Conservation (phyloP, 1,284 basidiomycete species). For the Mycosarcoma maydis region DNA sequence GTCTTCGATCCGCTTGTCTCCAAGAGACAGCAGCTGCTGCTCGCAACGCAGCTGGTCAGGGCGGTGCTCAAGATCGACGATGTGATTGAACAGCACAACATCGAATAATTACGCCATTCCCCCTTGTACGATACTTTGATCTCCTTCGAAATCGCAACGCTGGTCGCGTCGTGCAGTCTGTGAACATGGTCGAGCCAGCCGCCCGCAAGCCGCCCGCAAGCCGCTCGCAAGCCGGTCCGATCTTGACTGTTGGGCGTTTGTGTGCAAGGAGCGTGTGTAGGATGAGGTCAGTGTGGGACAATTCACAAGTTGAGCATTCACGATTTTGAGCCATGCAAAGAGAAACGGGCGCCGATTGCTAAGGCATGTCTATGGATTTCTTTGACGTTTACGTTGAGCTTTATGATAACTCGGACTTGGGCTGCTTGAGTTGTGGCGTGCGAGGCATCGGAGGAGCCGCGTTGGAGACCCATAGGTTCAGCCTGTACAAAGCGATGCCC, state of each 20-base stretch:
- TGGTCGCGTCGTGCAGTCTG: no score
- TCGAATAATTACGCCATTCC: constrained; percentile 49
- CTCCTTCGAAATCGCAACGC: no score
- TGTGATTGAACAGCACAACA: constrained; percentile 63
- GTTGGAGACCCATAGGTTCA: constrained; percentile 22
- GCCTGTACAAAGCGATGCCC: constrained; percentile 29
- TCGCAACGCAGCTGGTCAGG: constrained; percentile 87
- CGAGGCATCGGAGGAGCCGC: neutral
- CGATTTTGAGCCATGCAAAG: no score
- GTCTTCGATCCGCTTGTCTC: constrained; percentile 97
- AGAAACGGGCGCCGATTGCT: neutral
- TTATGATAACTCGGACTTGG: no score
- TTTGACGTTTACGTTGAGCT: neutral
- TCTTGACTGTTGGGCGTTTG: no score
- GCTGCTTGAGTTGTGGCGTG: neutral
- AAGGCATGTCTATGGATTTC: neutral
- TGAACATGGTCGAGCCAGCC: no score
- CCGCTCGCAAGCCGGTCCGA: no score
- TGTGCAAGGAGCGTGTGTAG: no score
- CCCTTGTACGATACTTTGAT: no score
- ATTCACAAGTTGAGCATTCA: no score
- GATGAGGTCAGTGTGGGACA: no score
- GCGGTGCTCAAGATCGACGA: constrained; percentile 68
- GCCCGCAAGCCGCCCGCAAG: no score
- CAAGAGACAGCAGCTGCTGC: constrained; percentile 93